Percentiles rank a stretch among this genome's conserved stretches.
These are phyloP conservation scores for Globisporangium acanthophoron DNA, from an alignment of 352 stramenopile genomes.

Conservation along the genomic window DNA sequence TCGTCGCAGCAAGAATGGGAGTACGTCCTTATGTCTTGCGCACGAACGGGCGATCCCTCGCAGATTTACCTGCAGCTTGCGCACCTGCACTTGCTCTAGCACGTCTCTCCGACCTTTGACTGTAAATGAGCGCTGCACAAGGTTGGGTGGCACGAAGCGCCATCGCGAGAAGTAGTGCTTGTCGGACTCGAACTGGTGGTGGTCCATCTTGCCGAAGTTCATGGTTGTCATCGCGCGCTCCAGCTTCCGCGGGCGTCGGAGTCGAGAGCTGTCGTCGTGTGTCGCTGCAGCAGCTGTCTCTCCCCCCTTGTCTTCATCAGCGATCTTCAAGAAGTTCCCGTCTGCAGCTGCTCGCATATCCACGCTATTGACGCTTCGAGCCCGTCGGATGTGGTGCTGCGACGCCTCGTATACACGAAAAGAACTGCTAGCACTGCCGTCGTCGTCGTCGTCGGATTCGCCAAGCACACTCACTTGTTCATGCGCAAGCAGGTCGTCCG, in stretches of 20 bases:
- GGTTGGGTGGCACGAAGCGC: slow-evolving; percentile 57
- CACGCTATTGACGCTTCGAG: slow-evolving; percentile 22
- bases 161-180: slow-evolving; percentile 36
- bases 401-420: not conserved
- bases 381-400: slow-evolving; percentile 12
- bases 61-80: slow-evolving; percentile 70
- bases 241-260: slow-evolving; percentile 6
- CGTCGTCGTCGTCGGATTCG: not conserved
- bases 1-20: slow-evolving; percentile 62
- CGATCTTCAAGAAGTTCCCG: not conserved
- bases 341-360: slow-evolving; percentile 4
- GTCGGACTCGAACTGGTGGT: slow-evolving; percentile 25
- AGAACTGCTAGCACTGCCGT: no score
- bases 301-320: not conserved
- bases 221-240: slow-evolving; percentile 27
- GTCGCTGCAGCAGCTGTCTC: not conserved
- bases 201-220: slow-evolving; percentile 26
- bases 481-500: slow-evolving; percentile 4
- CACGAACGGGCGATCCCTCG: slow-evolving; percentile 48
- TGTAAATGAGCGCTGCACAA: slow-evolving; percentile 44
- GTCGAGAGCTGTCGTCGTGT: slow-evolving; percentile 2
- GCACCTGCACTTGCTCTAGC: slow-evolving; percentile 41
- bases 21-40: slow-evolving; percentile 51
- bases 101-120: slow-evolving; percentile 11
- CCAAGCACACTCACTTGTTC: not conserved